Conservation (phyloP, 495 filamentous ascomycete species). For the Gamarada debralockiae region DNA sequence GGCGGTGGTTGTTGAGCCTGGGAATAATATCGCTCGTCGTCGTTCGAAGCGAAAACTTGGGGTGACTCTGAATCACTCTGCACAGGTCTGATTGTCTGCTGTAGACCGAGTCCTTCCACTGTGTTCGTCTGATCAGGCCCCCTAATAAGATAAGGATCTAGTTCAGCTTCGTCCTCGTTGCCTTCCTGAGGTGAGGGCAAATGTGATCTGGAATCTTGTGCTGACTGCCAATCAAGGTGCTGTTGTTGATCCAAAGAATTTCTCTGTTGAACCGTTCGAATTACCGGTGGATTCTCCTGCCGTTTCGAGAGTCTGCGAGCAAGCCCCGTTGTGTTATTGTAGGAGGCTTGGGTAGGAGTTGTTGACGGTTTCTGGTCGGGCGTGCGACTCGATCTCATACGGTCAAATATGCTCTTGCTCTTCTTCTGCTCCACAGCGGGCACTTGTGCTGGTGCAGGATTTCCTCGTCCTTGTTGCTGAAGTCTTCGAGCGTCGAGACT, state of each 20-base stretch:
- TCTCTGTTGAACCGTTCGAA: constrained; percentile 35
- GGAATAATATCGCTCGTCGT: constrained; percentile 17
- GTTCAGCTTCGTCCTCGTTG: constrained; percentile 24
- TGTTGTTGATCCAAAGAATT: constrained; percentile 31
- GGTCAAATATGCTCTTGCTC: constrained; percentile 22
- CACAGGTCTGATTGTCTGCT: constrained; percentile 24
- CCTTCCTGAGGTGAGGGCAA: constrained; percentile 28
- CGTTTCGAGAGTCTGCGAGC: constrained; percentile 46
- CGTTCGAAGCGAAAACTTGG: constrained; percentile 1
- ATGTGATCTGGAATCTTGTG: constrained; percentile 24
- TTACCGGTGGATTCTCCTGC: constrained; percentile 34
- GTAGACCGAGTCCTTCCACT: constrained; percentile 21
- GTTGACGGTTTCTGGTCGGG: constrained; percentile 12
- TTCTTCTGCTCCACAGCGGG: constrained; percentile 21
- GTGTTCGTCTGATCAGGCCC: neutral
- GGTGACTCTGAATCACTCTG: constrained; percentile 8
- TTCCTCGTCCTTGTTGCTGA: constrained; percentile 21
- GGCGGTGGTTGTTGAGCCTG: constrained; percentile 16
- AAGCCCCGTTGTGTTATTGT: constrained; percentile 37
- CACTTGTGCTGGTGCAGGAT: constrained; percentile 3
- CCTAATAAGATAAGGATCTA: constrained; percentile 22
- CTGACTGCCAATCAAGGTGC: constrained; percentile 30
- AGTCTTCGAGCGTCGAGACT: constrained; percentile 24
- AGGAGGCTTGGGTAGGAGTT: constrained; percentile 16
- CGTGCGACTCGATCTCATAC: constrained; percentile 19